Evolutionary conservation across 768 basidiomycete genomes (phyloP).

Genomic region (Grammothele lineata): DNA sequence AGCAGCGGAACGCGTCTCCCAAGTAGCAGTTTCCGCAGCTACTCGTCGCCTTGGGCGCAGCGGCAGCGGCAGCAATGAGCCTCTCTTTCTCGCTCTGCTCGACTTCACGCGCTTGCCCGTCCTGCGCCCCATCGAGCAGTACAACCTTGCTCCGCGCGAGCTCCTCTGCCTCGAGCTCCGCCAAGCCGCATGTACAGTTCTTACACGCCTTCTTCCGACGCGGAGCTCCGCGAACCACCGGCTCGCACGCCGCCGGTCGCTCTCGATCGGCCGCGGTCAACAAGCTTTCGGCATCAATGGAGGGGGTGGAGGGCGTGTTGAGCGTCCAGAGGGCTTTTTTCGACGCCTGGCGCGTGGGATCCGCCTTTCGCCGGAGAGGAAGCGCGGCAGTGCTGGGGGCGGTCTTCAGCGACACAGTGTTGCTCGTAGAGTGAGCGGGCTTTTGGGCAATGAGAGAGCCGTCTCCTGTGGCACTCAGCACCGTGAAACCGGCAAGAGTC

Average conservation of each 20-base stretch:
- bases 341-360: constrained; percentile 56
- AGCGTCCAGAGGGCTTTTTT: constrained; percentile 91
- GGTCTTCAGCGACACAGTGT: constrained; percentile 42
- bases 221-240: constrained; percentile 44
- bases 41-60: constrained; percentile 85
- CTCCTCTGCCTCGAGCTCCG: constrained; percentile 90
- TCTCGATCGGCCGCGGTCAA: constrained; percentile 80
- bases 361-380: constrained; percentile 49
- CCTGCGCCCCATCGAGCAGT: constrained; percentile 59
- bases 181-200: constrained; percentile 92
- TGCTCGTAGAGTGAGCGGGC: constrained; percentile 42
- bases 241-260: constrained; percentile 77
- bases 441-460: constrained; percentile 66
- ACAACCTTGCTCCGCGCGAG: constrained; percentile 55
- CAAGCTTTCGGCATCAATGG: constrained; percentile 79
- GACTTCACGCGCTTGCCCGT: constrained; percentile 56
- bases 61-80: constrained; percentile 59
- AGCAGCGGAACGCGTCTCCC: constrained; percentile 97
- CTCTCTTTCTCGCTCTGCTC: constrained; percentile 59
- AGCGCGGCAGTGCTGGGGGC: constrained; percentile 30
- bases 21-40: constrained; percentile 97
- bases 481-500: constrained; percentile 58
- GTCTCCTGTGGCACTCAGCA: constrained; percentile 41
- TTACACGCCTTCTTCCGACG: constrained; percentile 92
- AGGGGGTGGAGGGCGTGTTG: constrained; percentile 60